Evolutionary conservation across 306 rosid species (phyloP).

Genomic region (Casuarina glauca): DNA sequence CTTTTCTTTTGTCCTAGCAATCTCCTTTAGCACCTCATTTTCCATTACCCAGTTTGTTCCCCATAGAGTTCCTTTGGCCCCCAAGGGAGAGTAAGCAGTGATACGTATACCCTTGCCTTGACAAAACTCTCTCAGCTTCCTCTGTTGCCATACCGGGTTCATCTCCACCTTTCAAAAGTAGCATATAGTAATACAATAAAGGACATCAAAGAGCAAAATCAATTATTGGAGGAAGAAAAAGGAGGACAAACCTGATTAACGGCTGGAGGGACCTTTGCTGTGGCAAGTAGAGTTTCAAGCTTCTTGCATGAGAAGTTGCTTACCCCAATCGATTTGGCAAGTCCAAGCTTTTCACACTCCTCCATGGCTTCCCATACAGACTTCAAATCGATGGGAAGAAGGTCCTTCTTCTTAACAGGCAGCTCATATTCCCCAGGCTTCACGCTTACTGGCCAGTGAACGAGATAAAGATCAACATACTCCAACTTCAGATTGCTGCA

Average conservation of each 20-base stretch:
- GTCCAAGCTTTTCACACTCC: slow-evolving; percentile 25
- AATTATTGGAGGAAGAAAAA: not conserved
- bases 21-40: not conserved
- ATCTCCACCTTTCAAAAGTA: slow-evolving; percentile 2
- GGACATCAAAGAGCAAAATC: not conserved
- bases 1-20: slow-evolving; percentile 3
- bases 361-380: slow-evolving; percentile 28
- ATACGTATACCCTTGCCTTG: not conserved
- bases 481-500: slow-evolving; percentile 20
- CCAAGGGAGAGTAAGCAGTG: slow-evolving; percentile 16
- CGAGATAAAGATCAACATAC: slow-evolving; percentile 10
- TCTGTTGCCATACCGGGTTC: slow-evolving; percentile 15
- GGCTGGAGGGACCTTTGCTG: not conserved
- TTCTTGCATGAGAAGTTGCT: slow-evolving; percentile 25
- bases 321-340: slow-evolving; percentile 16
- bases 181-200: not conserved
- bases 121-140: not conserved
- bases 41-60: slow-evolving; percentile 12
- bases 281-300: slow-evolving; percentile 1
- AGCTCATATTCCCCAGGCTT: slow-evolving; percentile 16
- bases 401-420: slow-evolving; percentile 16
- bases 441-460: slow-evolving; percentile 24
- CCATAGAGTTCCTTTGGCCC: slow-evolving; percentile 13
- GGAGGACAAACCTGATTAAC: slow-evolving; percentile 1
- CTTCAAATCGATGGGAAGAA: slow-evolving; percentile 17